Evolutionary conservation across 768 basidiomycete genomes (phyloP).

Genomic region (Rhizopogon vesiculosus): DNA sequence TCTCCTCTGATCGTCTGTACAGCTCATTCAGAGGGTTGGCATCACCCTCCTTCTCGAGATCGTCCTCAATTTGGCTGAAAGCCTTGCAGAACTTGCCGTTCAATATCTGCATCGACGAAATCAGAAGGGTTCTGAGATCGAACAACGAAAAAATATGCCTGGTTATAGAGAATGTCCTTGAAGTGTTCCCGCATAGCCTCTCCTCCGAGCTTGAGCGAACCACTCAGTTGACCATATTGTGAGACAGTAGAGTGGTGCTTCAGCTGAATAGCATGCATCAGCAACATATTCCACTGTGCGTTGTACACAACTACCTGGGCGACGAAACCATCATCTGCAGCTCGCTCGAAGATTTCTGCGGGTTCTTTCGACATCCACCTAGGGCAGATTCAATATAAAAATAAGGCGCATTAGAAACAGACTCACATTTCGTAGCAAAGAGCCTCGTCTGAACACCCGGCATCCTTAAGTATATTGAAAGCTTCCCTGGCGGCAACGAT

Average conservation of each 20-base stretch:
- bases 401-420: not conserved
- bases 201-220: slow-evolving; percentile 53
- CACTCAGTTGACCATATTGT: slow-evolving; percentile 58
- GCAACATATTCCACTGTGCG: not conserved
- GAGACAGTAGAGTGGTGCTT: slow-evolving; percentile 60
- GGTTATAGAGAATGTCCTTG: slow-evolving; percentile 53
- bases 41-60: slow-evolving; percentile 50
- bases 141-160: slow-evolving; percentile 27
- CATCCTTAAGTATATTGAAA: slow-evolving; percentile 57
- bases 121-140: not conserved
- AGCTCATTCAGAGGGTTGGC: slow-evolving; percentile 52
- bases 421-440: slow-evolving; percentile 60
- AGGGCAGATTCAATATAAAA: not conserved
- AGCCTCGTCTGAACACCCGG: slow-evolving; percentile 63
- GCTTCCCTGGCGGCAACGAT: slow-evolving; percentile 41
- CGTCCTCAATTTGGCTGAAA: slow-evolving; percentile 51
- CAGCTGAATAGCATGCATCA: slow-evolving; percentile 30
- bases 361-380: slow-evolving; percentile 76
- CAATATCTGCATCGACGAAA: slow-evolving; percentile 36
- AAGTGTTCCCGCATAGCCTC: slow-evolving; percentile 46
- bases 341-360: slow-evolving; percentile 63
- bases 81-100: slow-evolving; percentile 55
- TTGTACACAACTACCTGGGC: slow-evolving; percentile 34
- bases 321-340: slow-evolving; percentile 64
- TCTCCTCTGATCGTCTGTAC: slow-evolving; percentile 45